Conservation (phyloP, 805 yeast species). For the Cyberlindnera americana region DNA sequence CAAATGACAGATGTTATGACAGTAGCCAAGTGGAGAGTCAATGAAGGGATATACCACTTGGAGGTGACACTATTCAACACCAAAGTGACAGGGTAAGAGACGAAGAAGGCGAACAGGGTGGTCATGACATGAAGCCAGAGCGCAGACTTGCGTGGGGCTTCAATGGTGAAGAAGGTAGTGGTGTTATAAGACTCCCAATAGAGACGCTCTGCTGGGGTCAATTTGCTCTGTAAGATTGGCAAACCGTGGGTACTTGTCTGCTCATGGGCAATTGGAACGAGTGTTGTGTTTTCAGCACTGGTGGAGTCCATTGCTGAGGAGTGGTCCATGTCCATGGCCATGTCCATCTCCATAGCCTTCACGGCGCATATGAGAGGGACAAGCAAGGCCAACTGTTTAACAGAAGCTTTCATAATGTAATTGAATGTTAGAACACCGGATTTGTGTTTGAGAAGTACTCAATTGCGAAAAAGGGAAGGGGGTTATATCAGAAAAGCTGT, state of each 20-base stretch:
- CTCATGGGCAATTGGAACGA: constrained; percentile 46
- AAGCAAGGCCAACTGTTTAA: constrained; percentile 1
- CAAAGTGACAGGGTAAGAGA: constrained; percentile 66
- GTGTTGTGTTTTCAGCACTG: constrained; percentile 8
- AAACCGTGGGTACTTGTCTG: constrained; percentile 56
- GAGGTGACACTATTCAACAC: constrained; percentile 59
- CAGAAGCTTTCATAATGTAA: constrained; percentile 4
- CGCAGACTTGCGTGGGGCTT: constrained; percentile 45
- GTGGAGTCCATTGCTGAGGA: constrained; percentile 1
- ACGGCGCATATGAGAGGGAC: constrained; percentile 7
- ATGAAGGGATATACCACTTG: constrained; percentile 53
- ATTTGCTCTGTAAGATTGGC: constrained; percentile 63
- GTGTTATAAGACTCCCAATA: constrained; percentile 82
- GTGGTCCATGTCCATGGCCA: constrained; percentile 26
- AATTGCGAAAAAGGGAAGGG: neutral
- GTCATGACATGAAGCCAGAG: constrained; percentile 53
- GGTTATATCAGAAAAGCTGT: neutral
- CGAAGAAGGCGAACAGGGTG: constrained; percentile 40
- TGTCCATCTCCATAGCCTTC: constrained; percentile 19
- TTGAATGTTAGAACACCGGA: neutral
- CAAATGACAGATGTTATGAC: constrained; percentile 49
- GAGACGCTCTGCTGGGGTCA: constrained; percentile 66
- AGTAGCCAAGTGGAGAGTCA: constrained; percentile 46
- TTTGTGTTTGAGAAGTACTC: no score
- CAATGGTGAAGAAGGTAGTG: constrained; percentile 64